Base-by-base conservation (phyloP, 805 yeast species). In the Lipomyces sp. region DNA sequence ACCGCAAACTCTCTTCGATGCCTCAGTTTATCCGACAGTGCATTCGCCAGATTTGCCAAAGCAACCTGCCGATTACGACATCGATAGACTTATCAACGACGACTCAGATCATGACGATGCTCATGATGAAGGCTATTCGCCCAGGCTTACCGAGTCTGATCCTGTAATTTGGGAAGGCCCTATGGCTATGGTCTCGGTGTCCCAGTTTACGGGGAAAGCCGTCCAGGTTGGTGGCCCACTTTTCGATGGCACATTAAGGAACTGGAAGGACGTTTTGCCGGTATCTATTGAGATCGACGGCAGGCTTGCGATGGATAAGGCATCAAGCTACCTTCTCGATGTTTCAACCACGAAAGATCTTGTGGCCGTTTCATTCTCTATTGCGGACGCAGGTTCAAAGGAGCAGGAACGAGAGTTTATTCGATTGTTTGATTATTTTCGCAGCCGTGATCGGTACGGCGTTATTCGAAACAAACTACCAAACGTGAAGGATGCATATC, bases 401-500 rank as follows among this genome's bases (percentile, higher is more conserved):
- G 43, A 68, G 58, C 49, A 60, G 55, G 39, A 55, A 18, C 39
- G 47, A 11, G 59, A 58, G 23, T 73, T 66, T 62, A 55, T 61
- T 26, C 64, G 67, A 38, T 62, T 76, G 31, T 73, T 68, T 65
- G 70, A 73, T 16, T 80, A 81, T 62, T 77, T 81, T 59, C 61
- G 67, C 35, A 61, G 67, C 4, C 68, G 76, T 26, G 60, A 65
- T 26, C 79, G 79, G 62, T 79, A 77, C 44, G 90, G 88, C 1
- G 88, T 83, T 16, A 69, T 84, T 39, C 74, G 78, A 11, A 71
- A 70, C 18, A 70, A 71, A 45, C 77, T 79, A 0, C 54, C 64
- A 7, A 71, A 73, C 58, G 82, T 81, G 35, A 83, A 82, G 60
- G 90, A 84, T 65, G 75, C 83, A 7, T 84, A 83, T 63, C 55